Evolutionary conservation across 2,329 filamentous ascomycete species (phyloP), one percentile per base, ranked within the genome.

Genomic region (Microcyclosporella mali): DNA sequence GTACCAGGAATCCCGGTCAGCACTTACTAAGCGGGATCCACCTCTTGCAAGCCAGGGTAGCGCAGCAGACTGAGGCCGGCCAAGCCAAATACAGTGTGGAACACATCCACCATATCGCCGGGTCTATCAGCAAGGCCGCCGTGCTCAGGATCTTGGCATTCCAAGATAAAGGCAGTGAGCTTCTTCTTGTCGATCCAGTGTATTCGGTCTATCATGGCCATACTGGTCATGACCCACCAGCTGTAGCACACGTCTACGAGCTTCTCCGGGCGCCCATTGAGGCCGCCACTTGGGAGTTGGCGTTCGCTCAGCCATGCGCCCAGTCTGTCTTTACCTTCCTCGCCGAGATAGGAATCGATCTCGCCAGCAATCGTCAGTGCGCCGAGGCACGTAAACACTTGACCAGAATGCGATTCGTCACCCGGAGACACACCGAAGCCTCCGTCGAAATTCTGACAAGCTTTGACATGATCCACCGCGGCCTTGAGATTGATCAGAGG

Each of bases 211-310:
- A 98, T 85, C 75, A 97, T 95, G 34, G 85, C 83, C 54, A 98
- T 70, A 63, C 89, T 95, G 61, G 86, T 90, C 60, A 90, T 71
- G 33, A 97, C 92, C 92, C 92, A 98, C 92, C 92, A 98, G 64
- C 88, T 95, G 69, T 98, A 98, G 70, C 92, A 98, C 11, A 95
- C 90, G 64, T 98, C 92, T 63, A 95, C 90, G 50, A 85, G 70
- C 71, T 98, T 98, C 69, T 97, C 92, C 0, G 92, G 92, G 37
- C 92, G 78, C 2, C 92, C 92, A 62, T 98, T 98, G 38, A 98
- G 70, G 0, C 92, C 92, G 21, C 92, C 92, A 36, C 82, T 83
- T 8, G 86, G 78, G 19, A 94, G 73, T 64, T 98, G 92, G 50
- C 92, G 78, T 67, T 98, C 92, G 65, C 88, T 94, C 41, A 98